Conservation (phyloP, 805 yeast genomes). For the Starmerella ratchasimensis region DNA sequence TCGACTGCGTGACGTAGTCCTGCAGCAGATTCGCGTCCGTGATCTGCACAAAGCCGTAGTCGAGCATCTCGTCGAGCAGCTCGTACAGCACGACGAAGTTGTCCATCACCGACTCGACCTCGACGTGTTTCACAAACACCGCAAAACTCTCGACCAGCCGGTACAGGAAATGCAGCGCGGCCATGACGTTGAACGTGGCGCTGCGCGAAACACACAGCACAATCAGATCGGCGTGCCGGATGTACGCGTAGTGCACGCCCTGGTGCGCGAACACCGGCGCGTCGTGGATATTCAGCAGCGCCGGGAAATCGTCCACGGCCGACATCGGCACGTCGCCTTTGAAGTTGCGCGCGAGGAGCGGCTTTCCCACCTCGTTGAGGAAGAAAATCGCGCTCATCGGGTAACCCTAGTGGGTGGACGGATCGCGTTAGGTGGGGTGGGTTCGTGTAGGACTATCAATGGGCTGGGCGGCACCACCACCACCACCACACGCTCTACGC, state of each 20-base stretch:
- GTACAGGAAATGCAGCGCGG: slow-evolving; percentile 42
- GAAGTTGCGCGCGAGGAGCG: slow-evolving; percentile 55
- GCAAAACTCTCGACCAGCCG: slow-evolving; percentile 34
- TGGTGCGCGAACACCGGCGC: slow-evolving; percentile 35
- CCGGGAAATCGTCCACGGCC: slow-evolving; percentile 49
- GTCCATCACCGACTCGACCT: slow-evolving; percentile 51
- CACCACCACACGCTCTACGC: too few species aligned
- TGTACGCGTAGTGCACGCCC: slow-evolving; percentile 44
- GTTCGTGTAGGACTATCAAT: not conserved
- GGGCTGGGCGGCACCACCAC: too few species aligned
- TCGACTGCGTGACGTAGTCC: slow-evolving; percentile 39
- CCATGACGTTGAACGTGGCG: slow-evolving; percentile 37
- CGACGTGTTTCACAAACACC: slow-evolving; percentile 36
- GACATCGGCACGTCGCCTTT: slow-evolving; percentile 51
- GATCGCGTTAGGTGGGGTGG: not conserved
- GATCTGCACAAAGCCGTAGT: slow-evolving; percentile 72
- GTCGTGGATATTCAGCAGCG: slow-evolving; percentile 31
- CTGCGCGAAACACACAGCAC: slow-evolving; percentile 25
- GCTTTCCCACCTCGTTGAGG: slow-evolving; percentile 53
- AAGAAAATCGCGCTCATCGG: slow-evolving; percentile 44
- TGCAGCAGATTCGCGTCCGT: slow-evolving; percentile 63
- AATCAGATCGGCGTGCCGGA: slow-evolving; percentile 38
- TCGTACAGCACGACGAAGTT: slow-evolving; percentile 66
- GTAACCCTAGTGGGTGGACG: not conserved
- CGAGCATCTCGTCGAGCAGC: slow-evolving; percentile 79